Conservation (phyloP, 1,284 basidiomycete species). For the Agroathelia rolfsii region DNA sequence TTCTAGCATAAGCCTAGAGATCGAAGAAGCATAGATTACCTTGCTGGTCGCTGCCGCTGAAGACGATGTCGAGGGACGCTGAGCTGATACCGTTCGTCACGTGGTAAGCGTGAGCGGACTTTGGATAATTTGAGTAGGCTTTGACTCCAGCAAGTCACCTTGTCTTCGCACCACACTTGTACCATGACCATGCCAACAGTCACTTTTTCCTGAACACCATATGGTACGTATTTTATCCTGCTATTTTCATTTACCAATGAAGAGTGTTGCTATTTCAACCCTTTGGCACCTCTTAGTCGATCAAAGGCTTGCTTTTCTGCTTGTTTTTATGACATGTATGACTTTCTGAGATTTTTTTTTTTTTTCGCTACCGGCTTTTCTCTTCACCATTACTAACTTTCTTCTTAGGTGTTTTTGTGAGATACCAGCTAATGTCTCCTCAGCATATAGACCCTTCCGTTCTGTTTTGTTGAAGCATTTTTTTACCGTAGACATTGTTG, state of each 20-base stretch:
- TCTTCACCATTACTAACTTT: slow-evolving; percentile 1
- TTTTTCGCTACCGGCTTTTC: slow-evolving; percentile 7
- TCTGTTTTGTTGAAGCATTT: no score
- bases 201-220: neutral
- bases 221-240: slow-evolving; percentile 1
- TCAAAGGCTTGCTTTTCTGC: slow-evolving; percentile 34
- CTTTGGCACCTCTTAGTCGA: slow-evolving; percentile 85
- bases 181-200: no score
- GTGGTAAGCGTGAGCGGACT: no score
- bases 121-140: no score
- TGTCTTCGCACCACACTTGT: no score
- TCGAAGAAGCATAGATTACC: slow-evolving; percentile 1
- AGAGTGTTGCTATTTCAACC: slow-evolving; percentile 70
- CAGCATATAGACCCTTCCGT: no score
- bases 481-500: no score
- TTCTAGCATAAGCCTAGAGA: no score
- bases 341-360: slow-evolving; percentile 50
- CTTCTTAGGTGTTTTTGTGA: neutral
- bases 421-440: no score
- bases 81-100: neutral
- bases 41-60: slow-evolving; percentile 12
- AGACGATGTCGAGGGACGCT: slow-evolving; percentile 11
- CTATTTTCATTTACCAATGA: slow-evolving; percentile 31
- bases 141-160: no score
- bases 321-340: slow-evolving; percentile 72